phyloP scores from a whole-genome alignment of 176 grass and related monocot genomes.

The Dendrocalamus sinicus region DNA sequence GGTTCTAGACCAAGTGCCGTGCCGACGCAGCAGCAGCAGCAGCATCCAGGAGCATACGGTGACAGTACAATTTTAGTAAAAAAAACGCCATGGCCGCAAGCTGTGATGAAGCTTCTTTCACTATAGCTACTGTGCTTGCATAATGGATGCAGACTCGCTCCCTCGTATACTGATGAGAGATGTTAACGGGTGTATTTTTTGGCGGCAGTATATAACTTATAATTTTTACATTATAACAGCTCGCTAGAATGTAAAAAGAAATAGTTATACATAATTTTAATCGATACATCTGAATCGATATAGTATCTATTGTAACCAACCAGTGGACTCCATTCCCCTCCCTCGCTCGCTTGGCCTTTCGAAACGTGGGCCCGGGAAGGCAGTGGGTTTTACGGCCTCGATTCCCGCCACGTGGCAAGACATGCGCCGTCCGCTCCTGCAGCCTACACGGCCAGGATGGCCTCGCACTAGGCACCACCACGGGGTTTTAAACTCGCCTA shows the following conservation, averaged over 20 bases:
- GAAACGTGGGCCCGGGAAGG: neutral
- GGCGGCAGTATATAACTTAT: no score
- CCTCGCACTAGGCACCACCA: constrained; percentile 31
- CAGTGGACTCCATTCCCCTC: no score
- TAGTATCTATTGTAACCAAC: no score
- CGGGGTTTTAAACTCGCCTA: constrained; percentile 34
- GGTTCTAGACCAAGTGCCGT: constrained; percentile 51
- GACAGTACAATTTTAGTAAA: constrained; percentile 20
- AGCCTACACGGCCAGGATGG: constrained; percentile 49
- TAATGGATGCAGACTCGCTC: neutral
- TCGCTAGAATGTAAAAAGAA: no score
- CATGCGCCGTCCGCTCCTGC: constrained; percentile 44
- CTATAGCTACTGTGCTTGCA: neutral
- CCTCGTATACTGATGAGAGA: neutral
- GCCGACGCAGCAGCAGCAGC: constrained; percentile 28
- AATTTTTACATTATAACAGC: no score
- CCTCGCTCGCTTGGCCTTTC: no score
- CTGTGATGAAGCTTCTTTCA: constrained; percentile 52
- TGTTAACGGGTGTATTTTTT: no score
- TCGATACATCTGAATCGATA: no score
- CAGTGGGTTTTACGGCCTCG: constrained; percentile 39
- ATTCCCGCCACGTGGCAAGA: constrained; percentile 49
- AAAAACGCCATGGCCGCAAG: constrained; percentile 37
- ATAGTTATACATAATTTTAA: no score
- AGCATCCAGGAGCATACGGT: constrained; percentile 18